Evolutionary conservation across 805 yeast genomes (phyloP), one percentile per base, ranked within the genome.

Genomic region (Clavispora asparagi): DNA sequence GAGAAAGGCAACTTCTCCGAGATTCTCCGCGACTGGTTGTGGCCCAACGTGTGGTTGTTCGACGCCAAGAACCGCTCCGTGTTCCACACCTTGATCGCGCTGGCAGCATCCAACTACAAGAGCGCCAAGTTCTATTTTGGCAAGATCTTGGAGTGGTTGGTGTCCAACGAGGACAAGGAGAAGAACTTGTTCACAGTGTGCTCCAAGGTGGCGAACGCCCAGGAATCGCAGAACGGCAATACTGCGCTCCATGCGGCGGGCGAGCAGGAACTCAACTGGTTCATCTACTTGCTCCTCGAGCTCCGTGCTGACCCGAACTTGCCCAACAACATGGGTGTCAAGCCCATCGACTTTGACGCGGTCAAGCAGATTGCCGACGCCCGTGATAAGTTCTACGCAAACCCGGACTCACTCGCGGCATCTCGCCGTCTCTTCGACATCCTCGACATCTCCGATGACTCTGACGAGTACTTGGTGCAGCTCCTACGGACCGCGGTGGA

Each of bases 301-400:
- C 59, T 71, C 17, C 60, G 59, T 14, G 74, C 76, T 0, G 70
- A 91, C 60, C 80, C 87, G 6, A 74, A 74, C 30, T 75, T 88
- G 41, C 79, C 88, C 6, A 94, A 94, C 62, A 85, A 87, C 42
- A 85, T 92, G 4, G 97, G 97, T 0, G 75, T 92, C 30, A 80
- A 86, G 50, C 96, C 98, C 4, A 67, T 75, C 12, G 98, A 94
- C 66, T 92, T 87, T 66, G 96, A 95, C 39, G 81, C 85, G 44
- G 79, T 75, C 39, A 67, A 78, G 40, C 74, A 71, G 40, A 58
- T 61, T 11, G 40, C 47, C n/a, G 55, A 46, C 11, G 38, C 45
- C 35, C 46, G 58, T 14, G 42, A 46, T n/a, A 45, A 50, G 14
- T 56, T 48, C 40, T 33, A 52, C 46, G 44, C 29, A 23, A 51